A percentile compares a stretch with the other conserved stretches of the same genome.
Conservation (phyloP, 208 protist species). For the Zelonia costaricensis region DNA sequence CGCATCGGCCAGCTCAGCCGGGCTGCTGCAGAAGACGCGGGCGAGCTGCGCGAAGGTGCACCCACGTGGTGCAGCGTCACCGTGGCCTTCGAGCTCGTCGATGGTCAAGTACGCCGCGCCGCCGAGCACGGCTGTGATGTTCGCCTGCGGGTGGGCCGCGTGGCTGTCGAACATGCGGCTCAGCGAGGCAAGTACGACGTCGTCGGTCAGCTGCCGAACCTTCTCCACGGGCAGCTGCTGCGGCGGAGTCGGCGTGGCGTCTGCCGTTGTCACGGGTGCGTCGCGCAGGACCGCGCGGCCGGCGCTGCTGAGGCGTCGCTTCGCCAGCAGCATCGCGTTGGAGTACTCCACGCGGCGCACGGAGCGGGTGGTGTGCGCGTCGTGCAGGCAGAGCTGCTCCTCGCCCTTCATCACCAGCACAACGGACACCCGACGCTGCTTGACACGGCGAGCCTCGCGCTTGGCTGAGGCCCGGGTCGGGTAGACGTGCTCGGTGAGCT, state of each 20-base stretch:
- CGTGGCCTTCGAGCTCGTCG: constrained; percentile 41
- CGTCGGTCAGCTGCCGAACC: constrained; percentile 8
- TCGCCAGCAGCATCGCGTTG: constrained; percentile 66
- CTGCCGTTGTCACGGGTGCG: not conserved
- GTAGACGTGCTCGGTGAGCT: constrained; percentile 7
- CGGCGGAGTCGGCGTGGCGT: not conserved
- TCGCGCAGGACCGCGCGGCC: not conserved
- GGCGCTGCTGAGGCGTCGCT: constrained; percentile 14
- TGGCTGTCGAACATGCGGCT: constrained; percentile 56
- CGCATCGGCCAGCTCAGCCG: constrained; percentile 39
- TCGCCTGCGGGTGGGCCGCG: constrained; percentile 31
- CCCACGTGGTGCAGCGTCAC: not conserved
- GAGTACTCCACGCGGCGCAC: constrained; percentile 82
- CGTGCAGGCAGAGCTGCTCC: constrained; percentile 36
- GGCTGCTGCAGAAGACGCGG: constrained; percentile 38
- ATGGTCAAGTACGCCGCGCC: constrained; percentile 42
- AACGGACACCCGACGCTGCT: constrained; percentile 7
- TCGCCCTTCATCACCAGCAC: constrained; percentile 51
- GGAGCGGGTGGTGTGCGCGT: constrained; percentile 30
- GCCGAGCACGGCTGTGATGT: constrained; percentile 26
- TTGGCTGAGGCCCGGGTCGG: not conserved
- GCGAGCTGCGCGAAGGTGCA: constrained; percentile 62
- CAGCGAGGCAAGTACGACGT: constrained; percentile 39
- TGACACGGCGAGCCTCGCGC: not conserved
- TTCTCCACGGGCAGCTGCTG: too few relatives aligned